phyloP scores from a whole-genome alignment of 305 asterid genomes.

The Plantago lanceolata region DNA sequence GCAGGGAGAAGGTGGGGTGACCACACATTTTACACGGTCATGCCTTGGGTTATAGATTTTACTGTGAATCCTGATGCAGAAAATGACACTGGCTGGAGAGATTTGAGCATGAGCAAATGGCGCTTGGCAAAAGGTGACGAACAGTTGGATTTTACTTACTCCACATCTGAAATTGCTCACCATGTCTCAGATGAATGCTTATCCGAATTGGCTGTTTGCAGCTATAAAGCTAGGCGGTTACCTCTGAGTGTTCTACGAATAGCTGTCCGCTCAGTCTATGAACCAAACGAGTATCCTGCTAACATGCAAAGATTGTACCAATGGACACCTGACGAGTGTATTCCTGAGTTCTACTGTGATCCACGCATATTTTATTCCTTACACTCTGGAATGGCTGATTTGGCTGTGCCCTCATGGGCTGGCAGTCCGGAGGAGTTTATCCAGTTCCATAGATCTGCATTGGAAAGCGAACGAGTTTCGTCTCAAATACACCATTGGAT shows the following conservation, averaged over 20 bases:
- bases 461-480: conserved; percentile 74
- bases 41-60: conserved; percentile 97
- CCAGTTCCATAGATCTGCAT: conserved; percentile 78
- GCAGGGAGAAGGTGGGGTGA: conserved; percentile 99
- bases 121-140: conserved; percentile 98
- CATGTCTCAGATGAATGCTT: conserved; percentile 98
- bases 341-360: conserved; percentile 93
- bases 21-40: conserved; percentile 72
- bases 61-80: conserved; percentile 70
- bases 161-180: conserved; percentile 93
- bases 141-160: conserved; percentile 96
- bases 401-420: conserved; percentile 93
- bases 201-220: conserved; percentile 98
- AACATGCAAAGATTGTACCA: conserved; percentile 93
- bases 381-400: conserved; percentile 93
- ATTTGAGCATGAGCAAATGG: conserved; percentile 95
- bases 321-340: conserved; percentile 99
- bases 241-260: conserved; percentile 73
- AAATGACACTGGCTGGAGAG: conserved; percentile 78
- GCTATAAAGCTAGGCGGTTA: conserved; percentile 94
- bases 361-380: conserved; percentile 70
- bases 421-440: conserved; percentile 77
- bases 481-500: conserved; percentile 83
- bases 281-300: conserved; percentile 97
- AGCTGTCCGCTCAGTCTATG: conserved; percentile 98